A percentile compares a stretch with the other conserved stretches of the same genome.
Evolutionary conservation across 495 filamentous ascomycete genomes (phyloP).

Genomic region (Gamarada debralockiae): DNA sequence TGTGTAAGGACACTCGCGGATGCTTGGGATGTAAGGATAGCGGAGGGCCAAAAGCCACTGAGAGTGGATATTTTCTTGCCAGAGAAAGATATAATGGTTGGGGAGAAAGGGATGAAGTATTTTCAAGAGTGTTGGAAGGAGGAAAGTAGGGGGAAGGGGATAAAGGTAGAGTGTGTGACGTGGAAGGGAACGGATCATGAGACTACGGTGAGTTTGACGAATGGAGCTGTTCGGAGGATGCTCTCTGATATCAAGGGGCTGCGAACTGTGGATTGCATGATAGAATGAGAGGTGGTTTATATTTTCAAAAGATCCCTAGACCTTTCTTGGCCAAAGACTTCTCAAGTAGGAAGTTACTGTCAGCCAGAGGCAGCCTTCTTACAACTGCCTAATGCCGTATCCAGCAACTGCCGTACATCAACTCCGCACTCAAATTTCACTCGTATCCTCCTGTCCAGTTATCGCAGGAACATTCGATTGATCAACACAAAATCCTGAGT

Average conservation of each 20-base stretch:
- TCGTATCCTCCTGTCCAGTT: too few relatives aligned
- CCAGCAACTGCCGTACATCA: too few relatives aligned
- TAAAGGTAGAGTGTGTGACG: constrained; percentile 8
- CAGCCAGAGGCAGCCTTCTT: too few relatives aligned
- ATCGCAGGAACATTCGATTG: too few relatives aligned
- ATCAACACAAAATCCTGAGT: too few relatives aligned
- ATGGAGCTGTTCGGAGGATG: background rate
- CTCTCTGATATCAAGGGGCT: background rate
- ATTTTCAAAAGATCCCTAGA: too few relatives aligned
- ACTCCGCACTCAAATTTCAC: too few relatives aligned
- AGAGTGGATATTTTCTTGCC: constrained; percentile 14
- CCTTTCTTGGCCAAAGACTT: too few relatives aligned
- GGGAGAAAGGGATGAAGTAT: constrained; percentile 18
- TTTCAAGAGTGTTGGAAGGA: constrained; percentile 18
- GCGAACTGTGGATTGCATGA: too few relatives aligned
- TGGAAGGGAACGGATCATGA: constrained; percentile 16
- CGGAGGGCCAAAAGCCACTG: constrained; percentile 6
- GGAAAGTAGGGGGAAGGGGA: constrained; percentile 15
- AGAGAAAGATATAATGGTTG: constrained; percentile 19
- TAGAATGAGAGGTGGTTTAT: too few relatives aligned
- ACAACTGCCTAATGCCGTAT: too few relatives aligned
- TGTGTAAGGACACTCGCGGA: constrained; percentile 4
- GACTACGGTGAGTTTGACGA: constrained; percentile 8
- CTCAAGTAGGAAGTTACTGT: too few relatives aligned
- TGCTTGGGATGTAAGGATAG: constrained; percentile 7